Evolutionary conservation across 176 grass and related monocot genomes (phyloP).

Genomic region (Typha latifolia): DNA sequence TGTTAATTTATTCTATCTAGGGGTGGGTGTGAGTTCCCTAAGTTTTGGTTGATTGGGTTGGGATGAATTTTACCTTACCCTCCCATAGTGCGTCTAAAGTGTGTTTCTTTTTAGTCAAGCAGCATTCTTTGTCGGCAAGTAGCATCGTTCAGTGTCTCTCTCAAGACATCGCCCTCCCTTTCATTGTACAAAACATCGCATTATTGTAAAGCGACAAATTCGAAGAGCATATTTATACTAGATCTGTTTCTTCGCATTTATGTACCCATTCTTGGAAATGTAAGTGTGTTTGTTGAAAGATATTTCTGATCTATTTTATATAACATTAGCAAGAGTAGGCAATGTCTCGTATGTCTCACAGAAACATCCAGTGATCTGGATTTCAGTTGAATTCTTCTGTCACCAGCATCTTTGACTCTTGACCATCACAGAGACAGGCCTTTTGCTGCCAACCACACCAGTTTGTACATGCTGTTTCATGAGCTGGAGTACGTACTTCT

Average conservation of each 20-base stretch:
- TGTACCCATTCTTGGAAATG: background rate
- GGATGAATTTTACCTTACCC: background rate
- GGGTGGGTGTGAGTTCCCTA: background rate
- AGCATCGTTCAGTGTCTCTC: background rate
- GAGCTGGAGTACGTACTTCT: too few relatives aligned
- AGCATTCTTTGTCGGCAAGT: background rate
- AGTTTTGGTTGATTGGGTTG: background rate
- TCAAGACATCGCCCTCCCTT: background rate
- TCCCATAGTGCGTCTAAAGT: background rate
- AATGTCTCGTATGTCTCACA: too few relatives aligned
- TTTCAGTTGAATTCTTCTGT: too few relatives aligned
- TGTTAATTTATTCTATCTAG: background rate
- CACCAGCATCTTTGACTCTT: too few relatives aligned
- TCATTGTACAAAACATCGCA: background rate
- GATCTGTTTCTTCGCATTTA: background rate
- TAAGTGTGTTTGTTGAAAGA: background rate
- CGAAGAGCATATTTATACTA: background rate
- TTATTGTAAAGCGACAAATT: background rate
- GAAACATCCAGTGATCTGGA: too few relatives aligned
- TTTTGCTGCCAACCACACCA: too few relatives aligned
- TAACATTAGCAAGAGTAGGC: too few relatives aligned
- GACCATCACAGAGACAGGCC: too few relatives aligned
- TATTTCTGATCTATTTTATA: background rate
- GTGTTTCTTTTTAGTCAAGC: background rate
- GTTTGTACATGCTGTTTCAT: too few relatives aligned